Conservation (phyloP, 768 basidiomycete species). For the Collybia sp. region DNA sequence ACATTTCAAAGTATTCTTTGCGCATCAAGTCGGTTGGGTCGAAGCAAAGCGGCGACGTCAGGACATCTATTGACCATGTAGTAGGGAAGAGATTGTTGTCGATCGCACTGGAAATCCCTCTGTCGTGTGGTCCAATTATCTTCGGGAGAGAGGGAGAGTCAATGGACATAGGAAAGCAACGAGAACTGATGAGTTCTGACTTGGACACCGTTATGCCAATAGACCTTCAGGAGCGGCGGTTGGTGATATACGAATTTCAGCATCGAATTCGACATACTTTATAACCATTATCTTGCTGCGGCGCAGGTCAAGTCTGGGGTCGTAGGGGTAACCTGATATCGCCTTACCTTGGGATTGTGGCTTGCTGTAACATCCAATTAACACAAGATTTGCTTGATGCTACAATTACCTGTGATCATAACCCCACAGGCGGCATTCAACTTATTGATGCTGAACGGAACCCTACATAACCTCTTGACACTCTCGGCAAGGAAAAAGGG, state of each 20-base stretch:
- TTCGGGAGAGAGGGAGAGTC: constrained; percentile 25
- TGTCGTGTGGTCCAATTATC: constrained; percentile 85
- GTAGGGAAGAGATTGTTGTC: constrained; percentile 51
- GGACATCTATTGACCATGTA: constrained; percentile 31
- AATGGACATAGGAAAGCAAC: neutral
- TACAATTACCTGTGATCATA: constrained; percentile 78
- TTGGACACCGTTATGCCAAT: constrained; percentile 88
- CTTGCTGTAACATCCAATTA: constrained; percentile 43
- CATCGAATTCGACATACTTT: constrained; percentile 42
- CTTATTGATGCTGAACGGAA: constrained; percentile 71
- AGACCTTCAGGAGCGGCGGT: constrained; percentile 45
- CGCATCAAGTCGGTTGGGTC: constrained; percentile 59
- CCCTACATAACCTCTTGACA: constrained; percentile 34
- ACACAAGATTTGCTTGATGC: neutral
- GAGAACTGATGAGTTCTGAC: constrained; percentile 27
- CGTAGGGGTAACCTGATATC: neutral
- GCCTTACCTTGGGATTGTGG: constrained; percentile 79
- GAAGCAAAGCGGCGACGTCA: constrained; percentile 41
- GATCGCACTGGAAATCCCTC: constrained; percentile 69
- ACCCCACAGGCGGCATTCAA: constrained; percentile 75
- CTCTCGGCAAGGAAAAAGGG: neutral
- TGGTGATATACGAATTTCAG: neutral
- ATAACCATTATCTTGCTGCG: constrained; percentile 82
- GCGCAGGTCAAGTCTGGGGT: neutral
- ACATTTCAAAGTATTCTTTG: constrained; percentile 49